Evolutionary conservation across 306 rosid species (phyloP).

Genomic region (Inga laurina): DNA sequence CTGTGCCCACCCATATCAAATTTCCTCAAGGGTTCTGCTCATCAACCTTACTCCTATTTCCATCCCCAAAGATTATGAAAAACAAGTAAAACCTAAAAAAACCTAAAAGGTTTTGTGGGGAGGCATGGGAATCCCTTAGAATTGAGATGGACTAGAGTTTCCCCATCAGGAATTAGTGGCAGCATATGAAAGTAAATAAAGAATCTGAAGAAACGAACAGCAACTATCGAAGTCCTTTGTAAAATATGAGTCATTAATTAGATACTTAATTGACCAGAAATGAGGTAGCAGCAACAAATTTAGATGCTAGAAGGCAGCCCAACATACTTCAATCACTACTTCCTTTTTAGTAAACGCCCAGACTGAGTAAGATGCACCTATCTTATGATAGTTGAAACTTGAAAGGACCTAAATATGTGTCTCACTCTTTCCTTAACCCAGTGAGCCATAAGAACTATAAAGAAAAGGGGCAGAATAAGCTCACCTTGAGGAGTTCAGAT

Average conservation of each 20-base stretch:
- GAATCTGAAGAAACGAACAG: neutral
- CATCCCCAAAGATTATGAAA: neutral
- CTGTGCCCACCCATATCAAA: neutral
- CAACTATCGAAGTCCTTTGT: neutral
- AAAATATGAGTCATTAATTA: neutral
- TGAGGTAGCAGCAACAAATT: neutral
- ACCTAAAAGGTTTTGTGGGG: neutral
- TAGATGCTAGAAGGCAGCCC: conserved; percentile 9
- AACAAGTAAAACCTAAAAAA: neutral
- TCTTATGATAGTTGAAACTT: neutral
- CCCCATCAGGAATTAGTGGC: neutral
- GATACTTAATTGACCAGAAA: neutral
- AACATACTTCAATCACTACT: neutral
- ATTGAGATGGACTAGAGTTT: neutral
- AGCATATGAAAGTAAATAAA: neutral
- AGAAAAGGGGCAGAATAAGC: conserved; percentile 15
- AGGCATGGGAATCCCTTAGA: neutral
- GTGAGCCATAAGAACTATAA: conserved; percentile 22
- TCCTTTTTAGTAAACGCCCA: neutral
- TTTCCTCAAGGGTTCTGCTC: neutral
- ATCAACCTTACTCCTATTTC: neutral
- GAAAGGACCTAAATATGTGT: neutral
- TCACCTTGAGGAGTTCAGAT: conserved; percentile 94
- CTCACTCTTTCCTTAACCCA: neutral
- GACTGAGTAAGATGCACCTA: neutral